phyloP scores from a whole-genome alignment of 257 asterid genomes.

The Sherardia arvensis region DNA sequence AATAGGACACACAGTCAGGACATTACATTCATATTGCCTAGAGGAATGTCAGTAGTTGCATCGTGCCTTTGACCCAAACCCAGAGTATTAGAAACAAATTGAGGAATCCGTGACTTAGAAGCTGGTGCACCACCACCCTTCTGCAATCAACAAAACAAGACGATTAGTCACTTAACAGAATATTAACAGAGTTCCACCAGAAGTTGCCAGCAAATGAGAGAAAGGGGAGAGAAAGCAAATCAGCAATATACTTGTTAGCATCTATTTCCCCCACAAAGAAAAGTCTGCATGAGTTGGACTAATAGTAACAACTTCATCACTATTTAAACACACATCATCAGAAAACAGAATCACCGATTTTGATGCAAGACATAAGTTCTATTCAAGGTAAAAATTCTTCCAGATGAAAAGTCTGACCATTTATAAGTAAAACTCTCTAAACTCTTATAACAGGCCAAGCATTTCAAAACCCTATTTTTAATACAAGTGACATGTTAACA shows the following conservation, averaged over 20 bases:
- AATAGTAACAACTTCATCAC: background rate
- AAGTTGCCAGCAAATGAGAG: background rate
- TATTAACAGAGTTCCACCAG: background rate
- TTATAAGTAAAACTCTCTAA: background rate
- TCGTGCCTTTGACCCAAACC: slow-evolving; percentile 96
- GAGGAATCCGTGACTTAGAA: slow-evolving; percentile 72
- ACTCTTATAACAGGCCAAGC: background rate
- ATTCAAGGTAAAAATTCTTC: background rate
- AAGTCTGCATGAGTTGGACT: background rate
- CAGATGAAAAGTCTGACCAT: background rate
- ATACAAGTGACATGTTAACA: background rate
- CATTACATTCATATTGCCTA: slow-evolving; percentile 69
- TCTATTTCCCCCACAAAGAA: background rate
- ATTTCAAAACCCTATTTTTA: no score
- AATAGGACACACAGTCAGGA: slow-evolving; percentile 2
- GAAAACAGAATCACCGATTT: background rate
- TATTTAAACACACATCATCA: background rate
- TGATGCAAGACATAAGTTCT: background rate
- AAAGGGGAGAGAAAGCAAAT: background rate
- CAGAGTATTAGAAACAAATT: slow-evolving; percentile 68
- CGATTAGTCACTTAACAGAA: no score
- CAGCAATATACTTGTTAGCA: background rate
- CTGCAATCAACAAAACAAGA: slow-evolving; percentile 34
- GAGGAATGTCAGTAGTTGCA: slow-evolving; percentile 91
- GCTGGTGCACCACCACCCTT: slow-evolving; percentile 47